A percentile compares a stretch with the other conserved stretches of the same genome.
phyloP scores from a whole-genome alignment of 1,139 yeast genomes.

The Nakaseomyces sp. region DNA sequence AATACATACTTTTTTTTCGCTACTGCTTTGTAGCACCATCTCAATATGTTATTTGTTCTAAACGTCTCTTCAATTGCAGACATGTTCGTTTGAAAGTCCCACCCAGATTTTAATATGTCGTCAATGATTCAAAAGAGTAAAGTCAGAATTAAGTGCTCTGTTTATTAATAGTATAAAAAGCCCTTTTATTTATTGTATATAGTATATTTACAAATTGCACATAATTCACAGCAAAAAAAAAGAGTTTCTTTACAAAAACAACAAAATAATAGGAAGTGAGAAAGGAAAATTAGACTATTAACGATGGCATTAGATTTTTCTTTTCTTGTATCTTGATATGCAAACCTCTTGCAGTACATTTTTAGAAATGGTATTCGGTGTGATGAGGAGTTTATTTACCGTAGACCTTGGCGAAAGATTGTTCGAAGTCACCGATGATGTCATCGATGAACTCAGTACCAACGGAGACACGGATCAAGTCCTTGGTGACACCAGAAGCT shows the following conservation, averaged over 20 bases:
- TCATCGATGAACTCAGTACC: slow-evolving; percentile 90
- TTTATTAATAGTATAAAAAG: background rate
- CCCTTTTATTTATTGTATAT: background rate
- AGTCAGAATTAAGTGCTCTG: too few relatives aligned
- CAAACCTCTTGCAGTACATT: too few relatives aligned
- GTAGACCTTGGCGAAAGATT: slow-evolving; percentile 56
- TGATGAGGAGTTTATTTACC: slow-evolving; percentile 12
- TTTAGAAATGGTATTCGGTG: too few relatives aligned
- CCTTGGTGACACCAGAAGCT: slow-evolving; percentile 79
- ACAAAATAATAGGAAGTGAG: background rate
- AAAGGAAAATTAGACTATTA: background rate
- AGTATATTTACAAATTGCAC: background rate
- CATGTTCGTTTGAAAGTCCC: too few relatives aligned
- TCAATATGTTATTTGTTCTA: too few relatives aligned
- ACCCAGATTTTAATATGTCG: too few relatives aligned
- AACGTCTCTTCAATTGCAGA: too few relatives aligned
- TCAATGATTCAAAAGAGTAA: too few relatives aligned
- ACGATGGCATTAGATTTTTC: background rate
- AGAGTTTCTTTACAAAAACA: background rate
- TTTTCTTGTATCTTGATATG: background rate
- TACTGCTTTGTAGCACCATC: too few relatives aligned
- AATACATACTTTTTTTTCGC: too few relatives aligned
- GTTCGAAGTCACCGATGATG: slow-evolving; percentile 77
- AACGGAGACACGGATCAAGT: slow-evolving; percentile 77
- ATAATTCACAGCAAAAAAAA: background rate